Evolutionary conservation across 2,329 filamentous ascomycete genomes (phyloP).

Genomic region (Colletotrichum eremochloae): DNA sequence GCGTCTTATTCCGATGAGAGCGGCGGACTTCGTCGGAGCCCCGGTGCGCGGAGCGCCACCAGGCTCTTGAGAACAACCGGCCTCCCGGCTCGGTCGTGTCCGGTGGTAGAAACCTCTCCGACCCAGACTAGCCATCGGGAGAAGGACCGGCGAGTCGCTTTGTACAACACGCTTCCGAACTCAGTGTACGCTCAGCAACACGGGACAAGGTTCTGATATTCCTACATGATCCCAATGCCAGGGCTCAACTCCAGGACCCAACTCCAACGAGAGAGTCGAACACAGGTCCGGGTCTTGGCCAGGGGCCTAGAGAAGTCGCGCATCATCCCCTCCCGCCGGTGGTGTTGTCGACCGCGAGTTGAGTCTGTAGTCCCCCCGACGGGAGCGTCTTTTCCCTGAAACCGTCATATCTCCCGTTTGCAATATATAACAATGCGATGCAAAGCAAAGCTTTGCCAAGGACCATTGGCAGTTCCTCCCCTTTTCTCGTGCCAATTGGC

Average conservation of each 20-base stretch:
- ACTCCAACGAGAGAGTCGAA: no score
- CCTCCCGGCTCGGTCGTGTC: background rate
- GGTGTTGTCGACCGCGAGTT: background rate
- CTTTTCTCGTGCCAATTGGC: background rate
- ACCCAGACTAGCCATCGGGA: no score
- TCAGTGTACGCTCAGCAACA: background rate
- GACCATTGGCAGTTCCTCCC: background rate
- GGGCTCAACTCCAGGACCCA: background rate
- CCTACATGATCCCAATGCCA: no score
- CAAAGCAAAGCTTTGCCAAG: no score
- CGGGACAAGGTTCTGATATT: no score
- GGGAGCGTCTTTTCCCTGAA: background rate
- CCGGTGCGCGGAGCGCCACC: background rate
- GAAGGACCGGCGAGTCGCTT: background rate
- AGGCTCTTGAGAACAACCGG: background rate
- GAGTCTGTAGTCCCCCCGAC: background rate
- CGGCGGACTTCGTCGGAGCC: background rate
- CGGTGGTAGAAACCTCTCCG: no score
- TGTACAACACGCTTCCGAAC: no score
- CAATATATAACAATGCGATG: background rate
- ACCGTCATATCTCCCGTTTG: background rate
- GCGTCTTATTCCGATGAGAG: background rate
- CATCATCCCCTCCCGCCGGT: no score
- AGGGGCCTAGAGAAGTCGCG: background rate
- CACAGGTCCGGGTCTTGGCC: background rate